Evolutionary conservation across 1,284 basidiomycete species (phyloP), one percentile per base, ranked within the genome.

Genomic region (Marasmius oreades): DNA sequence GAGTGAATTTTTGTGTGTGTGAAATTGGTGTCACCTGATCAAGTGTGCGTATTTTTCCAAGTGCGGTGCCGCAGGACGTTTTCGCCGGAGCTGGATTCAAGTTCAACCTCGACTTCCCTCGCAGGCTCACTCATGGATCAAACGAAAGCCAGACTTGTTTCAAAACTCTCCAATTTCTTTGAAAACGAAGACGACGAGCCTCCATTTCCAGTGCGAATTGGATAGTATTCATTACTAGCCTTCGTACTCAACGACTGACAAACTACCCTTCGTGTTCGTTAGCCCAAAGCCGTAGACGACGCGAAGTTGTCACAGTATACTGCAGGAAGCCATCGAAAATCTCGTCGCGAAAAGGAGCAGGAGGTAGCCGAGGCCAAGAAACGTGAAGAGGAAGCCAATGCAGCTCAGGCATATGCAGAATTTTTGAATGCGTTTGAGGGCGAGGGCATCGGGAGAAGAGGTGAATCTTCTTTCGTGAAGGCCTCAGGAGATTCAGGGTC

Each of bases 301-400:
- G 81, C 85, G 63, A 92, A 92, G 70, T 71, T 89, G 54, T 85
- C 86, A 18, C 84, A 90, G 56, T 92, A 88, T 67, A 71, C 88
- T 34, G 83, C 89, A 65, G 89, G 89, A 23, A 86, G 80, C 33
- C 79, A 85, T 43, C 79, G 84, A 52, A 92, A 92, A 70, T 91
- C 90, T 23, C 80, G 83, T 53, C 75, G 86, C 55, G 90, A 96
- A 71, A 93, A 90, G 67, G 94, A 97, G 67, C 84, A 88, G 63
- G 94, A 97, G 68, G 86, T 85, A 51, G 93, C 92, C 47, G 91
- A 92, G 56, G 90, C 88, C 33, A 95, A 94, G 73, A 86, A 86
- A 67, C 84, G 79, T 62, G 86, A 92, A 67, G 87, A 91, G 64
- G 93, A 95, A 66, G 89, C 88, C 58, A 81, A 86, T 63, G 86